Conservation (phyloP, 305 asterid species). For the Stenogyne calaminthoides region DNA sequence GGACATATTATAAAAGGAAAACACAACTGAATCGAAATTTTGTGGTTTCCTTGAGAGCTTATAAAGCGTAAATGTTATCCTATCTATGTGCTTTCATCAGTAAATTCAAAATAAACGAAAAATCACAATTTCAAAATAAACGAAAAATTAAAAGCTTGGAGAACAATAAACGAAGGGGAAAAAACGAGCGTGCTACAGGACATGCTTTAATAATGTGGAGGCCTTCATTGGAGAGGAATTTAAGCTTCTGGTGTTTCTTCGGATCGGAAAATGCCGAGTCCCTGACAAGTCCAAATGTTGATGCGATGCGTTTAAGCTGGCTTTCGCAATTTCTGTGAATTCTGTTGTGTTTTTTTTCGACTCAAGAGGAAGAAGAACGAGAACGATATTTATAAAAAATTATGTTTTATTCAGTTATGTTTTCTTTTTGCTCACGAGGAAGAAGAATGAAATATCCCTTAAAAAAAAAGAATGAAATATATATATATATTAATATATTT, state of each 20-base stretch:
- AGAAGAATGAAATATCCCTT: no score
- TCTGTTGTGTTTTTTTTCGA: no score
- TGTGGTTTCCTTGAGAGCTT: background rate
- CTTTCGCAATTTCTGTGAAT: no score
- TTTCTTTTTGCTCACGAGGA: no score
- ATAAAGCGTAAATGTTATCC: background rate
- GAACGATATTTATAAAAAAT: no score
- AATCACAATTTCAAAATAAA: background rate
- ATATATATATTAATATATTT: no score
- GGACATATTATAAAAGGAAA: no score
- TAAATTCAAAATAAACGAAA: no score
- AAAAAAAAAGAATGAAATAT: no score
- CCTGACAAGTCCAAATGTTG: conserved; percentile 76
- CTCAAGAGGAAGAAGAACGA: no score
- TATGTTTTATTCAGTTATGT: no score
- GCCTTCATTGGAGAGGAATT: conserved; percentile 53
- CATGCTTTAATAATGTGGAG: conserved; percentile 55
- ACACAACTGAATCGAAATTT: no score
- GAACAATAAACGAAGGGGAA: background rate
- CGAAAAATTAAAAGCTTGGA: background rate
- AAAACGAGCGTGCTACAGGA: background rate
- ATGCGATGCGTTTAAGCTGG: conserved; percentile 68
- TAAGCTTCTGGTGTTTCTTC: conserved; percentile 53
- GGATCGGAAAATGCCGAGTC: conserved; percentile 74
- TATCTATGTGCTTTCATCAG: background rate